phyloP scores from a whole-genome alignment of 108 stramenopile genomes.

The Heterococcus sp. region DNA sequence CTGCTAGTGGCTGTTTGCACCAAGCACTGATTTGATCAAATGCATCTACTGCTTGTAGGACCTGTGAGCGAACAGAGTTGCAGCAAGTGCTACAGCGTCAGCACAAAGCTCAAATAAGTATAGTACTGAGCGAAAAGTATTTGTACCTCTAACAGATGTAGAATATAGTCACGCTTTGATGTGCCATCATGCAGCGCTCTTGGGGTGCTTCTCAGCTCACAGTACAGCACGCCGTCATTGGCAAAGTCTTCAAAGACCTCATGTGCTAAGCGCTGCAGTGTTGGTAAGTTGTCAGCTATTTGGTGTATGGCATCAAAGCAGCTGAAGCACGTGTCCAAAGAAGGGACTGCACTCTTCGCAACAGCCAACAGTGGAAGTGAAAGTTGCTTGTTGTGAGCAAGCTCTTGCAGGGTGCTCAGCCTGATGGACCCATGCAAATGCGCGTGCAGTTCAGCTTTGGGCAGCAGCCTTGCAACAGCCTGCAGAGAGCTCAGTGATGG shows the following conservation, averaged over 20 bases:
- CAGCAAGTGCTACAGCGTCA: slow-evolving; percentile 57
- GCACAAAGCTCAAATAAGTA: slow-evolving; percentile 60
- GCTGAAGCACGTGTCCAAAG: slow-evolving; percentile 68
- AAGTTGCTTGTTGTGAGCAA: slow-evolving; percentile 59
- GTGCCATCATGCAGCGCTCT: too few relatives aligned
- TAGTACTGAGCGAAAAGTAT: slow-evolving; percentile 49
- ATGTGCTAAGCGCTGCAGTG: too few relatives aligned
- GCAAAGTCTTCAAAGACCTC: not conserved
- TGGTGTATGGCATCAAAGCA: slow-evolving; percentile 73
- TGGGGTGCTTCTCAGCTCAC: too few relatives aligned
- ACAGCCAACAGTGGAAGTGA: slow-evolving; percentile 26
- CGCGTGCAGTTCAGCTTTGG: slow-evolving; percentile 80
- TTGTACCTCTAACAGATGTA: not conserved
- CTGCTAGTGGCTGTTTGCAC: not conserved
- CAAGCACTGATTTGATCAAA: not conserved
- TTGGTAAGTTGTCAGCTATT: too few relatives aligned
- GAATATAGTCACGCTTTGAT: too few relatives aligned
- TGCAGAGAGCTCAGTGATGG: too few relatives aligned
- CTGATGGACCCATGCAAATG: slow-evolving; percentile 85
- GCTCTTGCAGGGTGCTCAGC: slow-evolving; percentile 66
- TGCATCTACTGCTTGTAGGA: not conserved
- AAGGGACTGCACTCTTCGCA: slow-evolving; percentile 1
- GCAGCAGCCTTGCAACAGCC: slow-evolving; percentile 10
- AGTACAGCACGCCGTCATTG: not conserved
- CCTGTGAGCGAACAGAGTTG: not conserved